Evolutionary conservation across 2,329 filamentous ascomycete genomes (phyloP), one percentile per base, ranked within the genome.

Genomic region (Endothia cerciana): DNA sequence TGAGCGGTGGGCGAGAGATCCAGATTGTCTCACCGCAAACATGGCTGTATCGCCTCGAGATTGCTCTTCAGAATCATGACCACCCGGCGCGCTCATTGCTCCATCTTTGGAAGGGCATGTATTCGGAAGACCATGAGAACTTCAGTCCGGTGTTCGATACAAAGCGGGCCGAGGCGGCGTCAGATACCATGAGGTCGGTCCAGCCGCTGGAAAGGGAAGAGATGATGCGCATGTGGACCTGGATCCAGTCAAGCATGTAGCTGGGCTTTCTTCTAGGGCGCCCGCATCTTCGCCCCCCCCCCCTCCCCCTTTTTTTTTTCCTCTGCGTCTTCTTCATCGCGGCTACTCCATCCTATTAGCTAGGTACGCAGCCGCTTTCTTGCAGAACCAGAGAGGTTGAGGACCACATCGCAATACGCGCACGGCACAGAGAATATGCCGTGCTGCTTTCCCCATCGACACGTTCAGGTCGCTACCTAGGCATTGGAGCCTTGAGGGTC

Each of bases 71-170:
- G 22, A 70, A 71, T 47, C 70, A 64, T 17, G 72, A 78, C 36
- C 79, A 85, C 72, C 80, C 81, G 0, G 72, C 72, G 1, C 69
- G 80, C 76, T 62, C 72, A 62, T 73, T 87, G 55, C 69, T 86
- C 38, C 80, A 80, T 5, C 72, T 83, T 41, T 87, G 84, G 84
- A 81, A 79, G 69, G 73, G 75, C 61, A 76, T 74, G 4, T 83
- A 82, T 71, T 47, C 60, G 60, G 22, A 55, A 33, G 10, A 64
- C 15, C 58, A 59, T 15, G 66, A 62, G 6, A 45, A 61, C 8
- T 36, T 25, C 36, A 65, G 64, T 30, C 66, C 69, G 17, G 65
- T 64, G 3, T 82, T 82, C 64, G 76, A 75, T 4, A 74, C 77
- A 64, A 60, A 53, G 13, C 70, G 73, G 49, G 78, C 78, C 11